phyloP scores from a whole-genome alignment of 768 basidiomycete species.

The Amanita thiersii region DNA sequence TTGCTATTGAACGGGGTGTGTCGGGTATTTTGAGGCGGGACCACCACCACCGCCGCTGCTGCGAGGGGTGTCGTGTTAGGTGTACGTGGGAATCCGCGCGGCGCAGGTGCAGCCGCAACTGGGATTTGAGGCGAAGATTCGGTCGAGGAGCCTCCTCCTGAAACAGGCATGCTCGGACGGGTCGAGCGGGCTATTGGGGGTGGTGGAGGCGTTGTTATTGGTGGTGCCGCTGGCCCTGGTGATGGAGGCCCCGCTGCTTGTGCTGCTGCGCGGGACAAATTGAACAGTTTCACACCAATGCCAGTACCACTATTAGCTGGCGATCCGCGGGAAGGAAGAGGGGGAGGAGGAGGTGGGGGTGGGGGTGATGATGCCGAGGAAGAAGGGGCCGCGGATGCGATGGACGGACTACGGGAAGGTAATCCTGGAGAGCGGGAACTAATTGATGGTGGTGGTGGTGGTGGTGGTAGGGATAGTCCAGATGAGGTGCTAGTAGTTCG shows the following conservation, averaged over 20 bases:
- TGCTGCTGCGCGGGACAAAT: conserved; percentile 12
- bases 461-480: too few species aligned
- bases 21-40: too few species aligned
- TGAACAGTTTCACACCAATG: conserved; percentile 8
- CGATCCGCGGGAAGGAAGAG: neutral
- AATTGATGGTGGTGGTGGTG: conserved; percentile 9
- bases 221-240: conserved; percentile 11
- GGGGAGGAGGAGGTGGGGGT: neutral
- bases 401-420: too few species aligned
- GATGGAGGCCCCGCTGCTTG: conserved; percentile 16
- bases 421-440: conserved; percentile 9
- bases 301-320: conserved; percentile 6
- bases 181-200: conserved; percentile 23
- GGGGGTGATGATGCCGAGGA: neutral
- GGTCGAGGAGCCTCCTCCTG: too few species aligned
- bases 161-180: conserved; percentile 20
- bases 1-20: too few species aligned
- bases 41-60: neutral
- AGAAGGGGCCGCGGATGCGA: neutral
- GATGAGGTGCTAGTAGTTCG: too few species aligned
- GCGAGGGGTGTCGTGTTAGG: conserved; percentile 6
- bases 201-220: conserved; percentile 20
- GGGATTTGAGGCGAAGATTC: neutral
- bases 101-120: too few species aligned
- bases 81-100: conserved; percentile 2